Evolutionary conservation across 768 basidiomycete species (phyloP).

Genomic region (Hygrophorus russula): DNA sequence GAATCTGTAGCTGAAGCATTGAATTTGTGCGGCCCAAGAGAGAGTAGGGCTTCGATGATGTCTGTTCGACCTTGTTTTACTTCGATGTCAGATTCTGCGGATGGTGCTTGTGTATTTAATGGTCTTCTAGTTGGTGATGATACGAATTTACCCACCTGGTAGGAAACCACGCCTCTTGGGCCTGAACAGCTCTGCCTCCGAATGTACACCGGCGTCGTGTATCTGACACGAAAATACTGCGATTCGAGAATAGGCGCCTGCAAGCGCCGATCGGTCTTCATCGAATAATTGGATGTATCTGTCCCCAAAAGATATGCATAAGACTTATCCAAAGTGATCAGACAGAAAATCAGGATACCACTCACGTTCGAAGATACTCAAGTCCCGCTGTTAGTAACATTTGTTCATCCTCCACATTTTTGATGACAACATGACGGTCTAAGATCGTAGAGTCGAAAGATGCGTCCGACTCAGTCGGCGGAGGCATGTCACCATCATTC

Average conservation of each 20-base stretch:
- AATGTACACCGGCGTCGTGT: neutral
- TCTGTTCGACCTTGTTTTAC: neutral
- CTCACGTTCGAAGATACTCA: neutral
- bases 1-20: neutral
- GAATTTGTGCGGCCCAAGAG: slow-evolving; percentile 1
- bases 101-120: neutral
- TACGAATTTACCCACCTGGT: no score
- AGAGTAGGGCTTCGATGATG: neutral
- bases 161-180: no score
- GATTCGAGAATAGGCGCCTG: neutral
- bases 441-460: no score
- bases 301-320: neutral
- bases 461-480: no score
- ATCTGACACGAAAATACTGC: slow-evolving; percentile 1
- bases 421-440: no score
- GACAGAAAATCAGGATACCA: neutral
- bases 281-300: slow-evolving; percentile 1
- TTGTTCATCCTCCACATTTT: no score
- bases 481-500: no score
- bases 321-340: no score
- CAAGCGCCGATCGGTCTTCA: neutral
- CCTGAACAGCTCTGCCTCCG: neutral
- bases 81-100: no score
- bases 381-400: neutral
- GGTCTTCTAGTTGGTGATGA: neutral